Base-by-base conservation (phyloP, 768 basidiomycete genomes). In the Lactarius sp. region DNA sequence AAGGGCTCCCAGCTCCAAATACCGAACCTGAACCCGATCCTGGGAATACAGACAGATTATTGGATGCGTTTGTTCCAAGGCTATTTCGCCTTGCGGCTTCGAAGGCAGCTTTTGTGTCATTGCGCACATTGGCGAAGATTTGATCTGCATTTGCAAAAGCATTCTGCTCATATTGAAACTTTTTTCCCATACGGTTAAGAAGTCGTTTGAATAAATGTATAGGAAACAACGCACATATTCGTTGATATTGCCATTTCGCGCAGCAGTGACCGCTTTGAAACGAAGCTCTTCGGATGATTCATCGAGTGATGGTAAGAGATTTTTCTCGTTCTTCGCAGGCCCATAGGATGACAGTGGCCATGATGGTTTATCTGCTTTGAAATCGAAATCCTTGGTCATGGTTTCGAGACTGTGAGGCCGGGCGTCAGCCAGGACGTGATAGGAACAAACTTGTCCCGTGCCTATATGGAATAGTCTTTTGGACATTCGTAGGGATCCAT, bases 331-430 rank as follows among this genome's bases (percentile, higher is more conserved):
- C 70, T 93, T 95, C 6, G 83, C 81, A 20, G 89, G 82, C 1
- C 81, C 91, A 71, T 89, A 94, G 0, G 84, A 85, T 0, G 90
- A 85, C 0, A 94, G 75, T n/a, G 88, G 86, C 86, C 88, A 95
- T 9, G 80, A 59, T 0, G 92, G 92, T 69, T 85, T 86, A 22
- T 94, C 91, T 6, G 34, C 46, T 41, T 46, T 61, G 14, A 36
- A 1, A 39, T 64, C 66, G 16, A 94, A 72, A 66, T 94, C 92
- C 37, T 74, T 75, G 22, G 71, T 70, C 57, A 94, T 81, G 7
- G 78, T 75, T 13, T 91, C 86, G 33, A 77, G 71, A 34, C 90
- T 92, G 65, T n/a, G 20, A 39, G 18, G 14, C 8, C 16, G 8
- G 27, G 34, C n/a, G 6, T 61, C 36, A 55, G 60, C 31, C 37